Conservation (phyloP, 495 filamentous ascomycete species). For the Barbatosphaeria neglecta region DNA sequence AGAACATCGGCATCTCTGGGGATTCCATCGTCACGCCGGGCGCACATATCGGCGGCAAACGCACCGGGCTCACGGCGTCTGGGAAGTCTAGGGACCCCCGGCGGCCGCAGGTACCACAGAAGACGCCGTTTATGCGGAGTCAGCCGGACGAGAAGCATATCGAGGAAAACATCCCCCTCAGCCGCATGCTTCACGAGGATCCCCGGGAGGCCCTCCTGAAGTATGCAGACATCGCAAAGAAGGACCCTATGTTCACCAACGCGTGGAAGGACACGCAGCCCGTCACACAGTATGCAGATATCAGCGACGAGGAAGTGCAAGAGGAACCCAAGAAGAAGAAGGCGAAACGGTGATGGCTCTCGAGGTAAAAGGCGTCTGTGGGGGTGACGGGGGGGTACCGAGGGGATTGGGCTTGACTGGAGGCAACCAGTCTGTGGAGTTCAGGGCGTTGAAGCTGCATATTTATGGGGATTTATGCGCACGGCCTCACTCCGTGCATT, state of each 20-base stretch:
- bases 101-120: conserved; percentile 67
- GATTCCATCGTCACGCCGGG: conserved; percentile 67
- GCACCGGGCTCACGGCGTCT: conserved; percentile 60
- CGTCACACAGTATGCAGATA: conserved; percentile 77
- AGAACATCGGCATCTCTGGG: conserved; percentile 64
- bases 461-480: too few species aligned
- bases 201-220: conserved; percentile 87
- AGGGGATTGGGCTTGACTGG: too few species aligned
- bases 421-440: too few species aligned
- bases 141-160: conserved; percentile 88
- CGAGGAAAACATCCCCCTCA: conserved; percentile 73
- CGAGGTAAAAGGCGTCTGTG: neutral
- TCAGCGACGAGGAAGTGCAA: conserved; percentile 84
- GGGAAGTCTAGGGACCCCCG: conserved; percentile 68
- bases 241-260: conserved; percentile 85
- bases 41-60: conserved; percentile 28
- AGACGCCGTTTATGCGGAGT: conserved; percentile 83
- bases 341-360: conserved; percentile 28
- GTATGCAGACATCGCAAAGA: conserved; percentile 89
- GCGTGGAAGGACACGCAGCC: conserved; percentile 92
- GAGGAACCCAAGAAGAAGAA: conserved; percentile 58
- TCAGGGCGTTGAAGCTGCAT: too few species aligned
- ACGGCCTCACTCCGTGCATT: too few species aligned
- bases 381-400: neutral
- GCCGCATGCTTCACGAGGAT: conserved; percentile 94